phyloP scores from a whole-genome alignment of 1,284 basidiomycete genomes.

The Tetrapyrgos nigripes region DNA sequence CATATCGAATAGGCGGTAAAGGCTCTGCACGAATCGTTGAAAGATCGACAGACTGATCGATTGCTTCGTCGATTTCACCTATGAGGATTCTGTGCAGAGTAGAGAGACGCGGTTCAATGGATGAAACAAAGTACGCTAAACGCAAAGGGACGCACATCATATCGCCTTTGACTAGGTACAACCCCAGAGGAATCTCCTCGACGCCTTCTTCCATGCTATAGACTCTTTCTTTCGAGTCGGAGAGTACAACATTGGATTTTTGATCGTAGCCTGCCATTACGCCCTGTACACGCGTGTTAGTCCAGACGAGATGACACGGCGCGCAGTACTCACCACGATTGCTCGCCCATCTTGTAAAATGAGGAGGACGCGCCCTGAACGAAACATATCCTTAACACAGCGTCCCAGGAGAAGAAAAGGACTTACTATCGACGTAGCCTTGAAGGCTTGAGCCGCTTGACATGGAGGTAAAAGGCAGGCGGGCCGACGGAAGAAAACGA shows the following conservation, averaged over 20 bases:
- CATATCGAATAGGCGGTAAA: constrained; percentile 80
- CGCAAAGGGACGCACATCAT: constrained; percentile 77
- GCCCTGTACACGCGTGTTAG: constrained; percentile 59
- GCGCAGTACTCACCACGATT: constrained; percentile 68
- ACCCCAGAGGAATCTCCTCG: constrained; percentile 93
- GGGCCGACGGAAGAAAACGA: too few species aligned
- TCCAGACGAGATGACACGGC: neutral
- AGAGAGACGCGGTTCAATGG: neutral
- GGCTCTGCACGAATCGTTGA: constrained; percentile 88
- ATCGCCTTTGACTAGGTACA: constrained; percentile 97
- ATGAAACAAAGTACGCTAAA: constrained; percentile 1
- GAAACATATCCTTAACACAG: constrained; percentile 5
- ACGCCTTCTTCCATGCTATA: constrained; percentile 91
- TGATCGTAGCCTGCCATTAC: constrained; percentile 90
- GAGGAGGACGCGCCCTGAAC: constrained; percentile 79
- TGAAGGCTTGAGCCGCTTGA: constrained; percentile 66
- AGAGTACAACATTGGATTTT: constrained; percentile 92
- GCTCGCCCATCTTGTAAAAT: constrained; percentile 91
- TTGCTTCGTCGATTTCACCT: constrained; percentile 88
- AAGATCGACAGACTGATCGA: constrained; percentile 84
- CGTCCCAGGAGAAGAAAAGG: neutral
- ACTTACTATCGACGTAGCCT: constrained; percentile 84
- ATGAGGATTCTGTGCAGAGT: constrained; percentile 74
- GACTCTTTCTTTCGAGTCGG: constrained; percentile 90
- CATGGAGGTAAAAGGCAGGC: constrained; percentile 61